A percentile compares a stretch with the other conserved stretches of the same genome.
phyloP scores from a whole-genome alignment of 2,329 filamentous ascomycete species.

The Cladophialophora exuberans region DNA sequence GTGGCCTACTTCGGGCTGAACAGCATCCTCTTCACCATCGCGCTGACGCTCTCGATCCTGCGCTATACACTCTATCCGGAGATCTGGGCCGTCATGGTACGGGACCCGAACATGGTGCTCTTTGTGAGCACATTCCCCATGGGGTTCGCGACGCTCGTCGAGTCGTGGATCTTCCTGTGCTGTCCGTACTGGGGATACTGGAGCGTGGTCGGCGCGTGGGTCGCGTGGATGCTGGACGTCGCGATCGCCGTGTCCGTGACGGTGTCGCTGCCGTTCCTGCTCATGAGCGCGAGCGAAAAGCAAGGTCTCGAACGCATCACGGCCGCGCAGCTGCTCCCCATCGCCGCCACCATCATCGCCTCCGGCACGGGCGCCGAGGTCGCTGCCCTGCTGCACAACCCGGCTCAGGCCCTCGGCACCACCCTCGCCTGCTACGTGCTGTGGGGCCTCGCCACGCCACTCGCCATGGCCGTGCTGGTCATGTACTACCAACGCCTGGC shows the following conservation, averaged over 20 bases:
- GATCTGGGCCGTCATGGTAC: conserved; percentile 68
- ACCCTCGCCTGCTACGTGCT: conserved; percentile 69
- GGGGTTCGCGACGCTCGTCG: conserved; percentile 69
- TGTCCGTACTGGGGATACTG: conserved; percentile 63
- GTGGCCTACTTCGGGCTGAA: conserved; percentile 66
- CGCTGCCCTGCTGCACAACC: conserved; percentile 58
- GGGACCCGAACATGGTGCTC: conserved; percentile 67
- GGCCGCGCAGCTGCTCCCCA: conserved; percentile 68
- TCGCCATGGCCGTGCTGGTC: conserved; percentile 66
- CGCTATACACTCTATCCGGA: conserved; percentile 68
- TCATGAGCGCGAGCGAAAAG: conserved; percentile 40
- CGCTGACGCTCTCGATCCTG: conserved; percentile 55
- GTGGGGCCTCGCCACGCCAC: conserved; percentile 62
- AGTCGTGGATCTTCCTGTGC: conserved; percentile 65
- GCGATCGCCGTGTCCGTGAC: conserved; percentile 58
- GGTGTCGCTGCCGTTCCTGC: conserved; percentile 56
- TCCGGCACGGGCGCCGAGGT: conserved; percentile 65
- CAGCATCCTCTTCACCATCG: conserved; percentile 55
- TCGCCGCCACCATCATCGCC: conserved; percentile 69
- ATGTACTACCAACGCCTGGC: conserved; percentile 72
- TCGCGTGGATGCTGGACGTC: conserved; percentile 62
- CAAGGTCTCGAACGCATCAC: conserved; percentile 64
- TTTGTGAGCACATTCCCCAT: conserved; percentile 72
- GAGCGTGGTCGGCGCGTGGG: conserved; percentile 60
- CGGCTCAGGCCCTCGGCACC: conserved; percentile 63